A percentile compares a stretch with the other conserved stretches of the same genome.
These are phyloP conservation scores for Limonium bicolor DNA, from an alignment of 148 eudicot species.

Conservation along the genomic window DNA sequence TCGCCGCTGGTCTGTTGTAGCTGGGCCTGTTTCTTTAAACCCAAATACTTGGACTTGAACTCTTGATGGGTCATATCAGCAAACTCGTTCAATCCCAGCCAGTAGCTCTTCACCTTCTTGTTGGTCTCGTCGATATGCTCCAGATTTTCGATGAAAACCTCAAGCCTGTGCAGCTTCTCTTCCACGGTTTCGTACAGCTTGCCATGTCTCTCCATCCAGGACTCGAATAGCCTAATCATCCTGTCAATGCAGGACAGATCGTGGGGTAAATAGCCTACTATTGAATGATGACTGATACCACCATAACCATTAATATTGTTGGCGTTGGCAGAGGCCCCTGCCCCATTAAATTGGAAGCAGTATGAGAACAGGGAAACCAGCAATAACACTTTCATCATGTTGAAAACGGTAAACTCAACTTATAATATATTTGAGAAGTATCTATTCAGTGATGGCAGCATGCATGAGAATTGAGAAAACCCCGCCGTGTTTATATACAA, in stretches of 20 bases:
- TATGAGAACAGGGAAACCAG: no score
- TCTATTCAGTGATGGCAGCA: no score
- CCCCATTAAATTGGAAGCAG: no score
- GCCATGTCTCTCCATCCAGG: slow-evolving; percentile 73
- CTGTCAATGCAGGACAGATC: slow-evolving; percentile 49
- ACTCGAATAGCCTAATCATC: slow-evolving; percentile 61
- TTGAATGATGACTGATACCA: no score
- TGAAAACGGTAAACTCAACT: no score
- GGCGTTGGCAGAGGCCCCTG: no score
- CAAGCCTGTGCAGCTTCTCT: slow-evolving; percentile 84
- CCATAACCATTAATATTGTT: no score
- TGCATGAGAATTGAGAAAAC: no score
- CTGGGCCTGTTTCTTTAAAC: slow-evolving; percentile 45
- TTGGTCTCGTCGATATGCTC: slow-evolving; percentile 88
- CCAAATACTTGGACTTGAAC: slow-evolving; percentile 67
- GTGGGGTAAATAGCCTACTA: slow-evolving; percentile 67
- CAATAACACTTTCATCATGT: no score
- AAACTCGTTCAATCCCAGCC: slow-evolving; percentile 91
- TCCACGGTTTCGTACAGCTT: slow-evolving; percentile 56
- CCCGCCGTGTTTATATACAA: no score
- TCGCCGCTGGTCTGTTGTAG: slow-evolving; percentile 23
- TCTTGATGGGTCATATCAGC: slow-evolving; percentile 90
- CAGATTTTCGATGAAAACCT: slow-evolving; percentile 80
- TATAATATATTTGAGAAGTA: no score
- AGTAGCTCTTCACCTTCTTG: slow-evolving; percentile 51